Conservation (phyloP, 2,329 filamentous ascomycete genomes). For the Fusarium cyanostomum region DNA sequence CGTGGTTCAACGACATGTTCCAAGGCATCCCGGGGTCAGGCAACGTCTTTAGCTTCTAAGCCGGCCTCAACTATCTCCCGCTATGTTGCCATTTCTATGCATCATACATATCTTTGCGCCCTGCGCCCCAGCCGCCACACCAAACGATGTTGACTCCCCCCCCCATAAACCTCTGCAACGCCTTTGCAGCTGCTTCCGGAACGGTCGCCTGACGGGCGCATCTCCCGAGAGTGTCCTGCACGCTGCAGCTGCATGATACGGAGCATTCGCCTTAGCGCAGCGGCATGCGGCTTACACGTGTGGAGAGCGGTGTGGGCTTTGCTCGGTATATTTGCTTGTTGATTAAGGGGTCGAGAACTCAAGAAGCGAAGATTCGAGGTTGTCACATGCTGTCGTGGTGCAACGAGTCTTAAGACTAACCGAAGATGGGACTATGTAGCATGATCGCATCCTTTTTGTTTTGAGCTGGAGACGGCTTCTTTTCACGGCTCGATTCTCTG, state of each 20-base stretch:
- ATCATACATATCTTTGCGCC: background rate
- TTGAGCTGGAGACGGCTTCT: background rate
- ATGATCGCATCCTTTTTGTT: background rate
- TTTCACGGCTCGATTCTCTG: background rate
- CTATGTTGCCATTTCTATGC: background rate
- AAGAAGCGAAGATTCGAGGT: background rate
- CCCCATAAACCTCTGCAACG: background rate
- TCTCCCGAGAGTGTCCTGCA: slow-evolving; percentile 3
- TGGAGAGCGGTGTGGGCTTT: slow-evolving; percentile 11
- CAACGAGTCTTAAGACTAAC: background rate
- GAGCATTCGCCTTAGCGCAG: slow-evolving; percentile 1
- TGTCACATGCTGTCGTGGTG: slow-evolving; percentile 1
- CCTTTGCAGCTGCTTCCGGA: slow-evolving; percentile 3
- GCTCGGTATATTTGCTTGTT: background rate
- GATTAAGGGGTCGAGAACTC: background rate
- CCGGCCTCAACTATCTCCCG: background rate
- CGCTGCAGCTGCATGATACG: slow-evolving; percentile 1
- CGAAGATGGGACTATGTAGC: no score
- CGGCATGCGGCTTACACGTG: slow-evolving; percentile 3
- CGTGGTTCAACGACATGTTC: slow-evolving; percentile 53
- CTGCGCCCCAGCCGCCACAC: slow-evolving; percentile 1
- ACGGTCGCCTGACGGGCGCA: background rate
- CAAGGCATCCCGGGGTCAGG: slow-evolving; percentile 47
- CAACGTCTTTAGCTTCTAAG: slow-evolving; percentile 49
- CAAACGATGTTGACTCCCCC: slow-evolving; percentile 4